Evolutionary conservation across 2,329 filamentous ascomycete species (phyloP).

Genomic region (Hypomyces rosellus): DNA sequence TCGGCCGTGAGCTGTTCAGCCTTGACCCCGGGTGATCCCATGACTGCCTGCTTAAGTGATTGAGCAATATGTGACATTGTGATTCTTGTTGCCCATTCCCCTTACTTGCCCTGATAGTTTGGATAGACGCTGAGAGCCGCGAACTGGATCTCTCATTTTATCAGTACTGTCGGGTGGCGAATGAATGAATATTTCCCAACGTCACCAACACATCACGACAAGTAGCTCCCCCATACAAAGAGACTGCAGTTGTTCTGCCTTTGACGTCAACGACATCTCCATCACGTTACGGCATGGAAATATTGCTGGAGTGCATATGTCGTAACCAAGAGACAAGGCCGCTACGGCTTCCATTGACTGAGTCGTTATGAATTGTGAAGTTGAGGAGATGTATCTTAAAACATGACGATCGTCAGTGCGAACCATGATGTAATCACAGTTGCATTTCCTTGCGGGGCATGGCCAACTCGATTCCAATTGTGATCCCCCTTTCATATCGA

Average conservation of each 20-base stretch:
- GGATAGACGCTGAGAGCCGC: no score
- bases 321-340: neutral
- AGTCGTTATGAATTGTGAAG: neutral
- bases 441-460: neutral
- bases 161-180: neutral
- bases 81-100: neutral
- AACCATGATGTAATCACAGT: neutral
- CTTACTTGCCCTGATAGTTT: neutral
- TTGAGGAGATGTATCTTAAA: neutral
- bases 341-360: neutral
- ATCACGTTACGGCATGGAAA: no score
- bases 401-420: neutral
- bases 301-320: no score
- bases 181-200: neutral
- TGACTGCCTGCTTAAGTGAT: conserved; percentile 15
- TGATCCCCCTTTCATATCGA: no score
- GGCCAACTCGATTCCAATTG: no score
- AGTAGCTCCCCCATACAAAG: neutral
- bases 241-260: neutral
- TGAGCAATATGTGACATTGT: conserved; percentile 1
- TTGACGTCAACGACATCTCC: neutral
- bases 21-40: conserved; percentile 46
- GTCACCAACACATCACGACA: neutral
- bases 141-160: neutral
- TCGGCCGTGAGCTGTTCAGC: conserved; percentile 52